phyloP scores from a whole-genome alignment of 140 eudicot species.

The Stevia rebaudiana region DNA sequence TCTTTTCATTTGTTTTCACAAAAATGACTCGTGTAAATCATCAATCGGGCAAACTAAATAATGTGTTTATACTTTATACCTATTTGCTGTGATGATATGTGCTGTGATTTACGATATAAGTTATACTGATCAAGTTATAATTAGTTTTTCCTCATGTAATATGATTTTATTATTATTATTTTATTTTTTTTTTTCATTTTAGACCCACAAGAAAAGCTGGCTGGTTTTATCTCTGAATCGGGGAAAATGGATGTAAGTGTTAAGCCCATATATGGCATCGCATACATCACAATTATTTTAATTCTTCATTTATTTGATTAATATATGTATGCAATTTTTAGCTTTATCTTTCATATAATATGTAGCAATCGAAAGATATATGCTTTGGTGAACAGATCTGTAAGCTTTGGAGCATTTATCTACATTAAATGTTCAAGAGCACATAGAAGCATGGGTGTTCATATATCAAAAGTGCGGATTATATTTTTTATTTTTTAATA shows the following conservation, averaged over 20 bases:
- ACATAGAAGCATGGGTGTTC: conserved; percentile 97
- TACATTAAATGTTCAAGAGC: conserved; percentile 97
- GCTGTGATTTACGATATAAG: no score
- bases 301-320: not conserved
- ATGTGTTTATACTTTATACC: not conserved
- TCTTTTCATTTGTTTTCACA: conserved; percentile 1
- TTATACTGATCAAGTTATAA: not conserved
- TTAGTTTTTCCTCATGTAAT: conserved; percentile 11
- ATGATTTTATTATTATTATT: no score
- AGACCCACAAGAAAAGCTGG: conserved; percentile 63
- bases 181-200: conserved; percentile 14
- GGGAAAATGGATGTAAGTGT: conserved; percentile 96
- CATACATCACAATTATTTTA: not conserved
- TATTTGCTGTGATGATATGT: no score
- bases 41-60: not conserved
- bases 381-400: conserved; percentile 47
- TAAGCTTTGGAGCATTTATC: conserved; percentile 71
- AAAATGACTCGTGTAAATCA: no score
- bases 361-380: not conserved
- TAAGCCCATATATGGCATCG: not conserved
- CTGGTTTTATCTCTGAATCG: conserved; percentile 49
- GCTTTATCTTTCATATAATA: not conserved
- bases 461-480: conserved; percentile 62
- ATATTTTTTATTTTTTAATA: not conserved
- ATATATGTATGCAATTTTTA: not conserved